Evolutionary conservation across 2,329 filamentous ascomycete species (phyloP).

Genomic region (Cordyceps javanica): DNA sequence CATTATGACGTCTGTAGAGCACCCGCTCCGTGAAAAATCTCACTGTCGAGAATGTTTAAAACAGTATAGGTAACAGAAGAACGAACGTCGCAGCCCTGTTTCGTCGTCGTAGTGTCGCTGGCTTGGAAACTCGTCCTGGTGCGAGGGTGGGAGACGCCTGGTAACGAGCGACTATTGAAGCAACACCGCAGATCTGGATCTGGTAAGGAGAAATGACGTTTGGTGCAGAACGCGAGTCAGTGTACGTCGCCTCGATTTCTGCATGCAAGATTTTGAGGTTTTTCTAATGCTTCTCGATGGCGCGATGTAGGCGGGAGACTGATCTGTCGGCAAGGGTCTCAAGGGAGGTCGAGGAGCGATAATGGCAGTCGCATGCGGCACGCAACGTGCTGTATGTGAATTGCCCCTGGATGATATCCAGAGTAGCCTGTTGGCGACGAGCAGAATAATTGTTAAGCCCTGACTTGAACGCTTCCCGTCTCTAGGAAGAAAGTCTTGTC

Average conservation of each 20-base stretch:
- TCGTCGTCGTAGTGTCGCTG: background rate
- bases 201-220: background rate
- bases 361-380: background rate
- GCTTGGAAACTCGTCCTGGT: background rate
- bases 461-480: background rate
- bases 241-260: background rate
- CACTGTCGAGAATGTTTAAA: background rate
- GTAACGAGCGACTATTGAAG: background rate
- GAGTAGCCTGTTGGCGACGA: background rate
- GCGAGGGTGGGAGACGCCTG: background rate
- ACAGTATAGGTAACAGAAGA: background rate
- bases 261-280: background rate
- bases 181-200: background rate
- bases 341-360: background rate
- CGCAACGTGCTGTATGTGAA: background rate
- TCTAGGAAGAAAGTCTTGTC: slow-evolving; percentile 8
- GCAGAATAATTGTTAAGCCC: background rate
- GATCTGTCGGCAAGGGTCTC: background rate
- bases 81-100: background rate
- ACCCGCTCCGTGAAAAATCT: background rate
- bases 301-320: background rate
- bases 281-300: slow-evolving; percentile 1
- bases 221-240: too few species aligned
- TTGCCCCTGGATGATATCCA: background rate
- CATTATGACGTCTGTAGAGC: slow-evolving; percentile 43